Percentiles rank a stretch among this genome's conserved stretches.
phyloP scores from a whole-genome alignment of 2,329 filamentous ascomycete genomes.

The Ceratocystis destructans region DNA sequence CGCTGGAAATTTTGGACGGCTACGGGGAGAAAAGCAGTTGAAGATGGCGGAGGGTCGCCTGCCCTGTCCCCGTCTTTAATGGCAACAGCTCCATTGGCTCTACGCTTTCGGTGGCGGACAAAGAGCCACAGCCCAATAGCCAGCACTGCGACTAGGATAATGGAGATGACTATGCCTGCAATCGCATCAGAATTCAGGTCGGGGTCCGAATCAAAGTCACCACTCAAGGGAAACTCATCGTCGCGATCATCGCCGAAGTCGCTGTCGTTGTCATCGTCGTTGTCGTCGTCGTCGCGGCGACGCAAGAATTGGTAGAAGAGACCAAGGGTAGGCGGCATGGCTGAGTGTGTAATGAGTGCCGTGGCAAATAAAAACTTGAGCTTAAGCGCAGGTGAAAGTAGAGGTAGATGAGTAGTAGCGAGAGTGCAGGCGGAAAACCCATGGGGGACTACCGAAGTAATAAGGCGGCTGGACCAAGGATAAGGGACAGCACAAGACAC shows the following conservation, averaged over 20 bases:
- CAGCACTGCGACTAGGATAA: conserved; percentile 8
- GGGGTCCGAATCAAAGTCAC: not conserved
- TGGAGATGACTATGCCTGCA: conserved; percentile 7
- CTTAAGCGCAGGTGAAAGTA: not conserved
- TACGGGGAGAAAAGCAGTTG: not conserved
- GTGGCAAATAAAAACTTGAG: not conserved
- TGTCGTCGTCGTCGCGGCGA: conserved; percentile 7
- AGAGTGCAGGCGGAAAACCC: not conserved
- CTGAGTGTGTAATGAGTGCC: not conserved
- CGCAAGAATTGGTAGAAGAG: not conserved
- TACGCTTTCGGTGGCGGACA: not conserved
- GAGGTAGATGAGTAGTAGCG: not conserved
- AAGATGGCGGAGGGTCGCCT: not conserved
- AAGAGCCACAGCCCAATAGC: not conserved
- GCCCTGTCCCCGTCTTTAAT: not conserved
- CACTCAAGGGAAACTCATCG: not conserved
- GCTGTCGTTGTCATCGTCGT: not conserved
- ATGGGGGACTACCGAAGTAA: not conserved
- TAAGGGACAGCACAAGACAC: too few species aligned
- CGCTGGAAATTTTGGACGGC: not conserved
- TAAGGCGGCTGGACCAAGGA: not conserved
- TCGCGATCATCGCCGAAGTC: not conserved
- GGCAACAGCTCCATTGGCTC: not conserved
- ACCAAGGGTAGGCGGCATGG: not conserved
- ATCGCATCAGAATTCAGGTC: not conserved